Evolutionary conservation across 1,284 basidiomycete species (phyloP).

Genomic region (Puccinia polysora): DNA sequence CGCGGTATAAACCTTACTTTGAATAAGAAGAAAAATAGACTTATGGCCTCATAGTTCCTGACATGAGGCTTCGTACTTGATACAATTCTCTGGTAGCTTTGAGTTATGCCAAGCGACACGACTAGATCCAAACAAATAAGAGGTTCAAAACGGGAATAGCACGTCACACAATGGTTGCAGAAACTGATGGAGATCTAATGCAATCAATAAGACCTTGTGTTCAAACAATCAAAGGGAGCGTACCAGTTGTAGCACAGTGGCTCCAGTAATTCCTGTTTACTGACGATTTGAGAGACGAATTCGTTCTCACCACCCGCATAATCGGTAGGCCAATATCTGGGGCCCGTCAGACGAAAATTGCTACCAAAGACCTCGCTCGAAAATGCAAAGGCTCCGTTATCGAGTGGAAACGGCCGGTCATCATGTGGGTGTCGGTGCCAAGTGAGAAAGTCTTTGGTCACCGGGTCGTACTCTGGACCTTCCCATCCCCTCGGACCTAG

Average conservation of each 20-base stretch:
- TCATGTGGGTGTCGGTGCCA: slow-evolving; percentile 21
- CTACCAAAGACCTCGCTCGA: slow-evolving; percentile 22
- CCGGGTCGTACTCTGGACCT: slow-evolving; percentile 37
- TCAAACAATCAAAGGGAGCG: neutral
- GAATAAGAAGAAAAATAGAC: too few relatives aligned
- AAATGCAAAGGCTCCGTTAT: slow-evolving; percentile 38
- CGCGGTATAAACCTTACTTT: too few relatives aligned
- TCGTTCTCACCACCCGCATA: slow-evolving; percentile 36
- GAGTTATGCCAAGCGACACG: slow-evolving; percentile 37
- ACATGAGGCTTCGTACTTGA: slow-evolving; percentile 15
- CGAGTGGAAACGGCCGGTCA: slow-evolving; percentile 23
- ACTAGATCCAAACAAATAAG: neutral
- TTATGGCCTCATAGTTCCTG: slow-evolving; percentile 30
- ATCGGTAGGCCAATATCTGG: slow-evolving; percentile 38
- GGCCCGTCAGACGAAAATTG: slow-evolving; percentile 23
- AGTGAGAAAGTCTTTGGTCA: slow-evolving; percentile 18
- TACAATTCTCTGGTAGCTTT: slow-evolving; percentile 18
- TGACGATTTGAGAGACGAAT: slow-evolving; percentile 28
- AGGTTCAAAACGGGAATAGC: too few relatives aligned
- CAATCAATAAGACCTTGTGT: too few relatives aligned
- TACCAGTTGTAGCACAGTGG: slow-evolving; percentile 41
- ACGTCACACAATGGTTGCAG: neutral
- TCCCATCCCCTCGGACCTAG: slow-evolving; percentile 43
- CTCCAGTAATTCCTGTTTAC: slow-evolving; percentile 19
- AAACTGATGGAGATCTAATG: neutral